A percentile compares a stretch with the other conserved stretches of the same genome.
Evolutionary conservation across 805 yeast genomes (phyloP).

Genomic region (Candida multigemmis): DNA sequence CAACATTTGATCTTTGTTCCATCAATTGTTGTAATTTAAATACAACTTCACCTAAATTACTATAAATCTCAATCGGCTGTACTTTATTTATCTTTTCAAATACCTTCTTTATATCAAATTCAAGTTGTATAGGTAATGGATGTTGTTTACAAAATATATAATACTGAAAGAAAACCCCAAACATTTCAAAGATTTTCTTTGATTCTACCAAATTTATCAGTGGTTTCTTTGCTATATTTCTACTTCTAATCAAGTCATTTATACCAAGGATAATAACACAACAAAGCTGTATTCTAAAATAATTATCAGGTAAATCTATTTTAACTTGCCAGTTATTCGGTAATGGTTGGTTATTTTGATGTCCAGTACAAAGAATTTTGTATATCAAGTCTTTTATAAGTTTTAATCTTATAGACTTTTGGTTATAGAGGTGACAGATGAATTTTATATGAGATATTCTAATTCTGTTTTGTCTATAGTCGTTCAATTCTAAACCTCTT

Average conservation of each 20-base stretch:
- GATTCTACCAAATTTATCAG: background rate
- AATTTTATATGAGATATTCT: constrained; percentile 56
- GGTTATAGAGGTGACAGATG: constrained; percentile 48
- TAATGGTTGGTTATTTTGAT: constrained; percentile 42
- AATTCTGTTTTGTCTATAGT: constrained; percentile 47
- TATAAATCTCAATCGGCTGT: constrained; percentile 25
- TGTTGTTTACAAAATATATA: constrained; percentile 52
- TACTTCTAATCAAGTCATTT: constrained; percentile 1
- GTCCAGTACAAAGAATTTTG: constrained; percentile 56
- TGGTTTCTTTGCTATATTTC: constrained; percentile 1
- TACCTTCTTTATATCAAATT: constrained; percentile 40
- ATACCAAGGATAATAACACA: constrained; percentile 8
- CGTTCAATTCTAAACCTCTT: constrained; percentile 57
- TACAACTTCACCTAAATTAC: constrained; percentile 34
- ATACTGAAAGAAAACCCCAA: constrained; percentile 60
- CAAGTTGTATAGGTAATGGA: constrained; percentile 57
- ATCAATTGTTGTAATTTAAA: constrained; percentile 17
- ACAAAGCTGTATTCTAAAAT: constrained; percentile 57
- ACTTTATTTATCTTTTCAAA: constrained; percentile 20
- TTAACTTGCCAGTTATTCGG: constrained; percentile 40
- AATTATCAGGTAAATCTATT: constrained; percentile 59
- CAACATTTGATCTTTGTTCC: constrained; percentile 5
- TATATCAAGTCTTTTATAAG: constrained; percentile 45
- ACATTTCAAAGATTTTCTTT: constrained; percentile 12
- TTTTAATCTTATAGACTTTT: constrained; percentile 34